Base-by-base conservation (phyloP, 805 yeast species). In the Sungouiozyma intestinalis region DNA sequence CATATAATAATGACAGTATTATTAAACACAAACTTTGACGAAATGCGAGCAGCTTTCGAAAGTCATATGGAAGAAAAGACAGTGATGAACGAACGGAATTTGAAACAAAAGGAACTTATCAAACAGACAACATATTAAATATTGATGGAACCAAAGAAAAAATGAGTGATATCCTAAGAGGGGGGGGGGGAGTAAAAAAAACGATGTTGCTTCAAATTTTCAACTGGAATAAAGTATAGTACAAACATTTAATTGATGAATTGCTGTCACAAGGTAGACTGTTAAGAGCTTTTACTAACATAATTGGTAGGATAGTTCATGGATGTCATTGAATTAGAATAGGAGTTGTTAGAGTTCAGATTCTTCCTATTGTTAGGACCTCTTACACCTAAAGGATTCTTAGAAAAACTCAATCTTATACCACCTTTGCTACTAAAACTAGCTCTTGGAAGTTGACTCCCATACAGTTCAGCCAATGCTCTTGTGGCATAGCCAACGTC, bases 351-450 rank as follows among this genome's bases (percentile, higher is more conserved):
- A 24, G 29, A 24, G 11, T 24, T 35, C 38, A 63, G 61, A 21
- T 60, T 58, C 50, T 67, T 59, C 57, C 66, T 59, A 49, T 58
- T 69, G n/a, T 65, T 66, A 38, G 67, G 70, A 4, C 95, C 92
- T 51, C 97, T 75, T 3, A 88, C 97, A 34, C 97, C 97, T 50
- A 88, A 73, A n/a, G 97, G 97, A 60, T 88, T 88, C 66, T 88
- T 88, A 35, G 95, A 85, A 58, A 86, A 88, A 39, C 94, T 83
- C 43, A 88, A 71, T 43, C 97, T 72, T 41, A 88, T 88, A 17
- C 97, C 97, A 24, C 96, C 96, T 60, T 90, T 88, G 40, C 47
- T 54, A 24, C 49, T 53, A 5, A 46, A 69, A 35, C 71, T 61
- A 7, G 82, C 73, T 54, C 95, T 41, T 15, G 94, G 92, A 53